These are phyloP conservation scores for Santalum album DNA, from an alignment of 164 flowering plant genomes.

Conservation along the genomic window DNA sequence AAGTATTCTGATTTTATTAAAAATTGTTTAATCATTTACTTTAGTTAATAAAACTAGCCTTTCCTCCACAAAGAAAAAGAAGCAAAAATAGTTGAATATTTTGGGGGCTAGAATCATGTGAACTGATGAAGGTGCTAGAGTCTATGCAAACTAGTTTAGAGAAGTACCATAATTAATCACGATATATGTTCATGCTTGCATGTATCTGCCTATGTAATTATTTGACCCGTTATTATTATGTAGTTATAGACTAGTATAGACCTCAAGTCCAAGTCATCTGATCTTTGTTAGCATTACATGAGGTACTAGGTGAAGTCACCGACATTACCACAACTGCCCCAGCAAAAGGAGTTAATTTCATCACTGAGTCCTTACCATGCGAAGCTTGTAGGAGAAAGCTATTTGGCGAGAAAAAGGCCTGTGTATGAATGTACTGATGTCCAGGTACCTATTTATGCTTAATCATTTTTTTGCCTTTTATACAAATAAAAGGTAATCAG, in stretches of 20 bases:
- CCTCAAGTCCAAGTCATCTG: slow-evolving; percentile 1
- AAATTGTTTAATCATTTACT: too few relatives aligned
- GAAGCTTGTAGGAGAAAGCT: slow-evolving; percentile 90
- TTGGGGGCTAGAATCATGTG: not conserved
- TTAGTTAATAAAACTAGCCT: too few relatives aligned
- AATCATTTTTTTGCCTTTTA: too few relatives aligned
- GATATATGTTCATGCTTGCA: not conserved
- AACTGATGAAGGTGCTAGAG: not conserved
- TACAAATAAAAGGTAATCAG: too few relatives aligned
- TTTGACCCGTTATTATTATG: not conserved
- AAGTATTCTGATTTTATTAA: too few relatives aligned
- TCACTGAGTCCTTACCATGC: slow-evolving; percentile 74
- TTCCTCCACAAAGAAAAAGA: too few relatives aligned
- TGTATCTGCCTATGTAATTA: not conserved
- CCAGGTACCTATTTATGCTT: too few relatives aligned
- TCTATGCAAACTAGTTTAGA: not conserved
- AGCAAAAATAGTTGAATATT: too few relatives aligned
- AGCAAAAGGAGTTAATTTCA: slow-evolving; percentile 57
- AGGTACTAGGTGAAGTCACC: slow-evolving; percentile 58
- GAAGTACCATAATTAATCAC: not conserved
- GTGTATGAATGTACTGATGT: slow-evolving; percentile 85
- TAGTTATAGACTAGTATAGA: not conserved
- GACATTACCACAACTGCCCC: slow-evolving; percentile 75
- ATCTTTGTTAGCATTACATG: slow-evolving; percentile 5
- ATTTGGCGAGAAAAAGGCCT: slow-evolving; percentile 70